These are phyloP conservation scores for Beauveria australis DNA, from an alignment of 2,329 filamentous ascomycete genomes.

Conservation along the genomic window DNA sequence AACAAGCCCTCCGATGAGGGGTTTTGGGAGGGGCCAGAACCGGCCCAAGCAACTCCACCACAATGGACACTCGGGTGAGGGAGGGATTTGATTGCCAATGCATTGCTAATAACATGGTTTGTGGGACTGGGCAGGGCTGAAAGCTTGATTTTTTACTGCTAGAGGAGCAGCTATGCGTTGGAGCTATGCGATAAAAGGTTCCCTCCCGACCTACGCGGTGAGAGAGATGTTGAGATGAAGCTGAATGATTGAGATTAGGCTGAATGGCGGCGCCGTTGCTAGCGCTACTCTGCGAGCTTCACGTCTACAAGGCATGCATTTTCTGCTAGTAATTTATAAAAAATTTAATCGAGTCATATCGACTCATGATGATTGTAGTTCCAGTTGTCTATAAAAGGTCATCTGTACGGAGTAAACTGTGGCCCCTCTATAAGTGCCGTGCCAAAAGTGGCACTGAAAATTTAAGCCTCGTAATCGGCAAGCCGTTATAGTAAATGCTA, in stretches of 20 bases:
- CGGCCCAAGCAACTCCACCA: background rate
- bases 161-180: background rate
- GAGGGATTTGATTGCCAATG: background rate
- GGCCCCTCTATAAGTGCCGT: background rate
- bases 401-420: background rate
- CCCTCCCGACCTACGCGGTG: no score
- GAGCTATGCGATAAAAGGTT: no score
- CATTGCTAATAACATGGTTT: background rate
- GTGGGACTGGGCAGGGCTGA: background rate
- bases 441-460: background rate
- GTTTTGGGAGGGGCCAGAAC: background rate
- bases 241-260: background rate
- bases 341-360: background rate
- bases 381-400: background rate
- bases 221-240: background rate
- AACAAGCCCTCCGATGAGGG: conserved; percentile 7
- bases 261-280: conserved; percentile 1
- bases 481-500: background rate
- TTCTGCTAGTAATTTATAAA: background rate
- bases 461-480: background rate
- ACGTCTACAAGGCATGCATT: background rate
- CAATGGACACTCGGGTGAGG: background rate
- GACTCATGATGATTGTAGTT: background rate
- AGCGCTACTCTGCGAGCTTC: background rate
- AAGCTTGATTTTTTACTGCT: background rate